Conservation (phyloP, 2,329 filamentous ascomycete genomes). For the Trichoderma guizhouense region DNA sequence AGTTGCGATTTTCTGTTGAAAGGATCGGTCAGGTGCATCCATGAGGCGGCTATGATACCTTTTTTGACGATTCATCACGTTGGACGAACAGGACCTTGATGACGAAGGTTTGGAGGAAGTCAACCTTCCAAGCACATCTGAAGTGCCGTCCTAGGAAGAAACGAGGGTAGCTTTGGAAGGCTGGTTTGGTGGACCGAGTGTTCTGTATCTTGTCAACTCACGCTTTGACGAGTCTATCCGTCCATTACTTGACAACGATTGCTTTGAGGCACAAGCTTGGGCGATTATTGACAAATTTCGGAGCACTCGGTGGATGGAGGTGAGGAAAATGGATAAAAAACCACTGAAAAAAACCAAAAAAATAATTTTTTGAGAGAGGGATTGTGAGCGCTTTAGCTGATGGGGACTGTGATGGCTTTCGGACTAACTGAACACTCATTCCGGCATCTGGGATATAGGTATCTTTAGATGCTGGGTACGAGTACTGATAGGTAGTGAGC, state of each 20-base stretch:
- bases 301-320: conserved; percentile 4
- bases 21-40: conserved; percentile 25
- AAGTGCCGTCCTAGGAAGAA: not conserved
- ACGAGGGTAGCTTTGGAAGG: conserved; percentile 9
- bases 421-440: conserved; percentile 17
- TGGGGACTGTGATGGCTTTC: conserved; percentile 17
- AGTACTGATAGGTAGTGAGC: conserved; percentile 3
- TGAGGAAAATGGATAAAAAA: conserved; percentile 22
- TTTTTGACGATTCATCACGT: conserved; percentile 35
- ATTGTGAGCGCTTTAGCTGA: conserved; percentile 8
- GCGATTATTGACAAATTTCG: not conserved
- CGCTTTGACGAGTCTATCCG: conserved; percentile 11
- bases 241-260: not conserved
- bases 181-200: not conserved
- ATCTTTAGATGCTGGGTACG: not conserved
- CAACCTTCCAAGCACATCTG: conserved; percentile 20
- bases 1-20: conserved; percentile 28
- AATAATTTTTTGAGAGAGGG: conserved; percentile 2
- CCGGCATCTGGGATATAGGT: not conserved
- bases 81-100: conserved; percentile 31
- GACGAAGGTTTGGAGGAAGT: conserved; percentile 25
- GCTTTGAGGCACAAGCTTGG: not conserved
- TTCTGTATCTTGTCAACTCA: conserved; percentile 10
- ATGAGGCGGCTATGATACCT: conserved; percentile 32
- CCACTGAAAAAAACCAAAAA: conserved; percentile 29